These are phyloP conservation scores for Metschnikowia amazonensis DNA, from an alignment of 805 yeast species.

Conservation along the genomic window DNA sequence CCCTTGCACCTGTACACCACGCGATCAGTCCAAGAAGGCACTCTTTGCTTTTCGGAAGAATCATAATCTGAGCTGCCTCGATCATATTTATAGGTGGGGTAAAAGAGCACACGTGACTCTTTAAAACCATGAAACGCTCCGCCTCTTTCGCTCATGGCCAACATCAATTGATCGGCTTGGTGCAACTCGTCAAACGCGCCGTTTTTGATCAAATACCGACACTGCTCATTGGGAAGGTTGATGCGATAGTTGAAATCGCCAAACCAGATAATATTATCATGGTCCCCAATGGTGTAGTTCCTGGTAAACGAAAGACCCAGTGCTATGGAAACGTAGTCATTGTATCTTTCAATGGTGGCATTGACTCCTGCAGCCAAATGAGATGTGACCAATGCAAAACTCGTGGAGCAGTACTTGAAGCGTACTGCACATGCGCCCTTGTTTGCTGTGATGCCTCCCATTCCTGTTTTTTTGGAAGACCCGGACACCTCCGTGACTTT, in stretches of 20 bases:
- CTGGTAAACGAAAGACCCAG: constrained; percentile 77
- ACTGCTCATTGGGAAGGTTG: constrained; percentile 66
- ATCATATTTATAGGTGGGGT: constrained; percentile 92
- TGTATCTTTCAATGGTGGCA: constrained; percentile 79
- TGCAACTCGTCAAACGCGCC: constrained; percentile 50
- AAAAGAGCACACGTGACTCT: constrained; percentile 72
- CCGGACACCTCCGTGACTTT: constrained; percentile 82
- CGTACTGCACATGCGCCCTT: constrained; percentile 95
- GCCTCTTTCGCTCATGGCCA: constrained; percentile 54
- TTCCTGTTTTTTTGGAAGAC: constrained; percentile 90
- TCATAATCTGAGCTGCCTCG: constrained; percentile 79
- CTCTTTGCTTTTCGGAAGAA: constrained; percentile 84
- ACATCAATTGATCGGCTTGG: constrained; percentile 72
- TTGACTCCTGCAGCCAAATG: constrained; percentile 91
- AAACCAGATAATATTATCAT: constrained; percentile 86
- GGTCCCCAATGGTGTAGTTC: constrained; percentile 71
- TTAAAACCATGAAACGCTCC: constrained; percentile 71
- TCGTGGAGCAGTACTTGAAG: constrained; percentile 72
- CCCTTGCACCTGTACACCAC: constrained; percentile 61
- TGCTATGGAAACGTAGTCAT: constrained; percentile 72
- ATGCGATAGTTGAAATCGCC: constrained; percentile 94
- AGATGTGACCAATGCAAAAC: constrained; percentile 78
- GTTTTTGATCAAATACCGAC: constrained; percentile 49
- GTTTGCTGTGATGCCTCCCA: constrained; percentile 96
- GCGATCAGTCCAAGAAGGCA: constrained; percentile 97